phyloP scores from a whole-genome alignment of 1,284 basidiomycete species.

The Limonomyces culmigenus region DNA sequence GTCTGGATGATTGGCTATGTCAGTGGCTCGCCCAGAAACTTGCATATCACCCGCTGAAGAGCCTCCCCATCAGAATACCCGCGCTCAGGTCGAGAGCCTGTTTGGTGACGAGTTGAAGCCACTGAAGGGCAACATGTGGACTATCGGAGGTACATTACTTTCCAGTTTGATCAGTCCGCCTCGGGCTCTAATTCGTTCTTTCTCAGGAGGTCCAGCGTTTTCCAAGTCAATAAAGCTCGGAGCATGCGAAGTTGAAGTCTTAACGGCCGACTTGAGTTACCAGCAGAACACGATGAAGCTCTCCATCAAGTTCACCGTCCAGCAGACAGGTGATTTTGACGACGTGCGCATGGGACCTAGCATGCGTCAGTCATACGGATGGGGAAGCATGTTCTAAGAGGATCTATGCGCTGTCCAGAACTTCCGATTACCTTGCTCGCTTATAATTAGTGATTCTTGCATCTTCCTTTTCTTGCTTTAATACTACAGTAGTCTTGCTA shows the following conservation, averaged over 20 bases:
- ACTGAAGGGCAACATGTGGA: constrained; percentile 20
- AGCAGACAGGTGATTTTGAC: constrained; percentile 10
- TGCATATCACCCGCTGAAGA: background rate
- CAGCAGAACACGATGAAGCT: constrained; percentile 24
- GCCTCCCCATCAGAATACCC: constrained; percentile 6
- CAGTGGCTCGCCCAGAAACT: constrained; percentile 4
- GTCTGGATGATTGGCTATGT: constrained; percentile 22
- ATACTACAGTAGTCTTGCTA: no score
- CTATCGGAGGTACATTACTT: constrained; percentile 7
- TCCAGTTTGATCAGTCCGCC: constrained; percentile 3
- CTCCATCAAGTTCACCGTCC: constrained; percentile 22
- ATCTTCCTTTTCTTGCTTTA: no score
- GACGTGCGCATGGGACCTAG: no score
- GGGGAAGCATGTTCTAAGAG: no score
- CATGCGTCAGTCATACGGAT: no score
- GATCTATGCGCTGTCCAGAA: no score
- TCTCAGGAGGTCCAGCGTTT: constrained; percentile 14
- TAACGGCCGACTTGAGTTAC: constrained; percentile 19
- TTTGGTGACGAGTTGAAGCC: constrained; percentile 19
- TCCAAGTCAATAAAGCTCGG: constrained; percentile 19
- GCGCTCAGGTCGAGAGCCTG: constrained; percentile 12
- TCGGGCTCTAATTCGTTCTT: constrained; percentile 5
- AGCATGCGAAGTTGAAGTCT: constrained; percentile 15
- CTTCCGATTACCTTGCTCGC: no score
- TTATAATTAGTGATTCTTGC: no score